phyloP scores from a whole-genome alignment of 257 asterid species.

The Nicotiana knightiana region DNA sequence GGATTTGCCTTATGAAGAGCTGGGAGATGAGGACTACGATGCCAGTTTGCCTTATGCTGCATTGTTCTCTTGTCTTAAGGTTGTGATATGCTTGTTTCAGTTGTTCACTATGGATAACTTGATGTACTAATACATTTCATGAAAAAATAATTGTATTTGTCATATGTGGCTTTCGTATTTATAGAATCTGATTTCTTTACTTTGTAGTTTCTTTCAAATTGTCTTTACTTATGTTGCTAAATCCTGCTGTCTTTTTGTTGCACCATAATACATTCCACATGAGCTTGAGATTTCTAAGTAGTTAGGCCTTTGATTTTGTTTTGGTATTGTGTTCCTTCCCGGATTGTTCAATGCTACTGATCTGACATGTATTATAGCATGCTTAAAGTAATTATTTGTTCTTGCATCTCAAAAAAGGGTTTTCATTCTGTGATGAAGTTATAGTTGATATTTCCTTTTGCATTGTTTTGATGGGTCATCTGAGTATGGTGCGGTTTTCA shows the following conservation, averaged over 20 bases:
- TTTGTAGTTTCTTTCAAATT: neutral
- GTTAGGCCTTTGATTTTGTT: neutral
- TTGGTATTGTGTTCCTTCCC: neutral
- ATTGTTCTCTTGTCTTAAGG: constrained; percentile 89
- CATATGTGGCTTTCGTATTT: neutral
- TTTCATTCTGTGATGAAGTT: neutral
- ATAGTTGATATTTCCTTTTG: neutral
- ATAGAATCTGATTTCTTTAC: neutral
- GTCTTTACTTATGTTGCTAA: neutral
- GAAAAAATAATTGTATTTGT: neutral
- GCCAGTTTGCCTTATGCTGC: constrained; percentile 97
- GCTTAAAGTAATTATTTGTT: neutral
- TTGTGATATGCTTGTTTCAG: constrained; percentile 19
- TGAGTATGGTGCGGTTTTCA: neutral
- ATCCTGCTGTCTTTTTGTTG: neutral
- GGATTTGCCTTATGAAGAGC: constrained; percentile 60
- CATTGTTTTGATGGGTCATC: neutral
- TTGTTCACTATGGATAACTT: neutral
- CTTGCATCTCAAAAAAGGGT: too few relatives aligned
- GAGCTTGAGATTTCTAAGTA: neutral
- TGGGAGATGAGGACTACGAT: constrained; percentile 78
- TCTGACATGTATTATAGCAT: neutral
- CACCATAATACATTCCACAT: neutral
- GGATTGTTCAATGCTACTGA: neutral
- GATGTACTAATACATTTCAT: neutral